Percentiles rank a stretch among this genome's conserved stretches.
These are phyloP conservation scores for Coniferiporia weirii DNA, from an alignment of 1,284 basidiomycete genomes.

Conservation along the genomic window DNA sequence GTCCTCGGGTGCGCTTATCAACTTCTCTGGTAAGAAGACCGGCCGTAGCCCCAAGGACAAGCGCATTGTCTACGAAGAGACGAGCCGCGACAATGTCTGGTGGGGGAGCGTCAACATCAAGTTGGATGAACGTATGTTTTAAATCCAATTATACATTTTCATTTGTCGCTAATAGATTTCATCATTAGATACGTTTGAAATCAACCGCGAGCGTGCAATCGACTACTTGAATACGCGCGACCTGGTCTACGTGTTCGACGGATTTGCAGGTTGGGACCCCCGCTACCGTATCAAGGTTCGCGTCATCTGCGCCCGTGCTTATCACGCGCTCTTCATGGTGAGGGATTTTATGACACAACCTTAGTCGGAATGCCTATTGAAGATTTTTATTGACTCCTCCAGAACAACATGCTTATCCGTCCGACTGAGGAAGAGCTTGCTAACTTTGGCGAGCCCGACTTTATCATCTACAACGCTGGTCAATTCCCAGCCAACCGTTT, in stretches of 20 bases:
- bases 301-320: constrained; percentile 96
- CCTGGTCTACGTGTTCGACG: constrained; percentile 99
- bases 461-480: constrained; percentile 99
- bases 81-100: constrained; percentile 97
- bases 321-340: constrained; percentile 99
- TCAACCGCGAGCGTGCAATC: constrained; percentile 99
- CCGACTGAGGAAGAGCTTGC: constrained; percentile 93
- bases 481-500: constrained; percentile 99
- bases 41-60: constrained; percentile 99
- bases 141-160: not conserved
- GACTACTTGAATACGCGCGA: constrained; percentile 99
- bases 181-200: constrained; percentile 90
- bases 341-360: constrained; percentile 14
- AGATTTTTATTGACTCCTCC: constrained; percentile 17
- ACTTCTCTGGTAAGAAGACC: constrained; percentile 99
- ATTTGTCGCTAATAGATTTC: constrained; percentile 10
- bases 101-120: constrained; percentile 99
- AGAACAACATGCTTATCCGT: constrained; percentile 99
- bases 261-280: constrained; percentile 97
- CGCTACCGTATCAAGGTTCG: constrained; percentile 99
- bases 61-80: constrained; percentile 98
- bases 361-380: too few species aligned
- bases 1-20: constrained; percentile 94
- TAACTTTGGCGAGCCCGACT: constrained; percentile 97
- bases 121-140: constrained; percentile 86